A percentile compares a stretch with the other conserved stretches of the same genome.
Evolutionary conservation across 139 green algal genomes (phyloP).

Genomic region (Raphidocelis subcapitata): DNA sequence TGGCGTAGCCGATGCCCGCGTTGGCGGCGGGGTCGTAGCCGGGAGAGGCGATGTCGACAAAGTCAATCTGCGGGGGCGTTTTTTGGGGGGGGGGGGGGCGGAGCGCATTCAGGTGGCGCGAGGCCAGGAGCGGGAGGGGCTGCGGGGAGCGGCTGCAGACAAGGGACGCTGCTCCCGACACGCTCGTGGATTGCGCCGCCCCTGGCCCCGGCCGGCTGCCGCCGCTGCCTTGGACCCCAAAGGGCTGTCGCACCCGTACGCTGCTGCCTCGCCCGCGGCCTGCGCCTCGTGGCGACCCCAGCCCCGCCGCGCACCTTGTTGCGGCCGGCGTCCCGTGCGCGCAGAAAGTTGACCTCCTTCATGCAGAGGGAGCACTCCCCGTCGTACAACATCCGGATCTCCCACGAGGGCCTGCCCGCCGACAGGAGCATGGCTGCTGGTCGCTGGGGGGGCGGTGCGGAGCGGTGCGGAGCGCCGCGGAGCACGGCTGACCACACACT

Average conservation of each 20-base stretch:
- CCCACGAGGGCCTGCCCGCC: conserved; percentile 42
- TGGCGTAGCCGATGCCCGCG: conserved; percentile 68
- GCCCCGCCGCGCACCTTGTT: conserved; percentile 30
- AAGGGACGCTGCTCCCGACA: too few relatives aligned
- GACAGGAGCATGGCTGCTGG: too few relatives aligned
- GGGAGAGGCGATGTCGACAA: conserved; percentile 86
- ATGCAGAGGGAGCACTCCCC: conserved; percentile 92
- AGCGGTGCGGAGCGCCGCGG: neutral
- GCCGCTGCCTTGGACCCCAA: too few relatives aligned
- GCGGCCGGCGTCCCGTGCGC: conserved; percentile 53
- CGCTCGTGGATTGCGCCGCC: too few relatives aligned
- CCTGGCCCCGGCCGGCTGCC: too few relatives aligned
- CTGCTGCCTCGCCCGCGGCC: too few relatives aligned
- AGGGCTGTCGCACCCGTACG: too few relatives aligned
- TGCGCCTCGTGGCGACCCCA: neutral
- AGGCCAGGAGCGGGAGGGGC: too few relatives aligned
- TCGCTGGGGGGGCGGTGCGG: neutral
- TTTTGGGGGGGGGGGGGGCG: too few relatives aligned
- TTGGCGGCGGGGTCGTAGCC: conserved; percentile 75
- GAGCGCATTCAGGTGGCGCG: too few relatives aligned
- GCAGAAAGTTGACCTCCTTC: conserved; percentile 92
- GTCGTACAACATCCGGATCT: conserved; percentile 86
- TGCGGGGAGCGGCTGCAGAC: too few relatives aligned
- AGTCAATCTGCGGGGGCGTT: too few relatives aligned
- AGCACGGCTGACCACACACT: neutral